A percentile compares a stretch with the other conserved stretches of the same genome.
These are phyloP conservation scores for Irpex lacteus DNA, from an alignment of 1,284 basidiomycete genomes.

Conservation along the genomic window DNA sequence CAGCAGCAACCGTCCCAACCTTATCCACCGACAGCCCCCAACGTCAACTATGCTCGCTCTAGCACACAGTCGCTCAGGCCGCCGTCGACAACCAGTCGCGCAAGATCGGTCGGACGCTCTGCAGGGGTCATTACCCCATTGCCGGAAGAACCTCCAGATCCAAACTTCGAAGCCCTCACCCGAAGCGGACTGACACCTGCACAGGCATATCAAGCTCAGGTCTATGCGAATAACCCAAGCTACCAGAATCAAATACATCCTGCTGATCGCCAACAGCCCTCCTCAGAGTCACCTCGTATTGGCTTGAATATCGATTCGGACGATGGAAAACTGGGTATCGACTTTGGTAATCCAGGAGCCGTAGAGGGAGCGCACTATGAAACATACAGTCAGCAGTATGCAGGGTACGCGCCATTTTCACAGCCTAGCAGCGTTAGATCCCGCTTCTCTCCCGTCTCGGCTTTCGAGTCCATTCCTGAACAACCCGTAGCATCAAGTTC, in stretches of 20 bases:
- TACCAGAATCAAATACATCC: constrained; percentile 16
- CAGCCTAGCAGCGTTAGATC: constrained; percentile 27
- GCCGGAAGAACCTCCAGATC: constrained; percentile 56
- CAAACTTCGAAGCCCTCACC: constrained; percentile 43
- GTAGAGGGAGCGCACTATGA: constrained; percentile 57
- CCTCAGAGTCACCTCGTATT: constrained; percentile 38
- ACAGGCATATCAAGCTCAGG: constrained; percentile 76
- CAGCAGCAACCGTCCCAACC: constrained; percentile 28
- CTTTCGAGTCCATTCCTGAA: constrained; percentile 21
- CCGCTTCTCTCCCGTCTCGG: constrained; percentile 24
- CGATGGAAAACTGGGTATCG: constrained; percentile 51
- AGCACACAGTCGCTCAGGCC: constrained; percentile 33
- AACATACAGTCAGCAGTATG: constrained; percentile 42
- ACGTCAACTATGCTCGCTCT: constrained; percentile 22
- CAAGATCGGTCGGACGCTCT: constrained; percentile 52
- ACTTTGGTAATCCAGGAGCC: constrained; percentile 44
- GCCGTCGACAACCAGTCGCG: constrained; percentile 39
- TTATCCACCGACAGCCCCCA: constrained; percentile 19
- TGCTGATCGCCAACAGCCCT: constrained; percentile 21
- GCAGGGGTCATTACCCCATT: constrained; percentile 45
- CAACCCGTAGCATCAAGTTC: constrained; percentile 24
- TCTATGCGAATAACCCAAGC: constrained; percentile 47
- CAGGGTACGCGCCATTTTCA: constrained; percentile 13
- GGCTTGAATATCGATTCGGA: constrained; percentile 51
- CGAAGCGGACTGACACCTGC: constrained; percentile 64